Percentiles rank a stretch among this genome's conserved stretches.
These are phyloP conservation scores for Xerophyta viscosa DNA, from an alignment of 106 monocot genomes.

Conservation along the genomic window DNA sequence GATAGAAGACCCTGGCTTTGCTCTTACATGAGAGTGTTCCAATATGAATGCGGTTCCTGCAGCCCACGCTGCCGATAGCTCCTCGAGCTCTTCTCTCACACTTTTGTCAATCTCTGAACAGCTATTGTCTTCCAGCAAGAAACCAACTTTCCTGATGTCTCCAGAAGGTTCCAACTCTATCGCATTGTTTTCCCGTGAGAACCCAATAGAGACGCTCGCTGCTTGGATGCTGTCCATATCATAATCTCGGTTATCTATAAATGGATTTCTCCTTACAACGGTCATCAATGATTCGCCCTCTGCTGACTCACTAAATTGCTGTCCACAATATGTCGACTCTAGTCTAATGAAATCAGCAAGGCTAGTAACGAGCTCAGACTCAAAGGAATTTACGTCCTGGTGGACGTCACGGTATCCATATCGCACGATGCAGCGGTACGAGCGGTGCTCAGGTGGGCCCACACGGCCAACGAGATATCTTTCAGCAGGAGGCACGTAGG, in stretches of 20 bases:
- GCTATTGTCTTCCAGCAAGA: slow-evolving; percentile 22
- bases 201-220: slow-evolving; percentile 11
- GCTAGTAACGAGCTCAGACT: slow-evolving; percentile 40
- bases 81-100: slow-evolving; percentile 24
- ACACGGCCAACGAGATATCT: slow-evolving; percentile 1
- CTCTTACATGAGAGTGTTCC: slow-evolving; percentile 49
- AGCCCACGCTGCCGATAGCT: slow-evolving; percentile 30
- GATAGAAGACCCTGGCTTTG: slow-evolving; percentile 48
- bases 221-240: slow-evolving; percentile 1
- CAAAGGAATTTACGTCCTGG: slow-evolving; percentile 68
- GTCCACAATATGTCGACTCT: slow-evolving; percentile 8
- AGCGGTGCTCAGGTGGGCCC: slow-evolving; percentile 23
- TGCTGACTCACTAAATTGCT: not conserved
- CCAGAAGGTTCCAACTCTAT: slow-evolving; percentile 4
- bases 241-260: not conserved
- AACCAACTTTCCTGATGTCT: slow-evolving; percentile 28
- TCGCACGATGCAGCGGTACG: slow-evolving; percentile 69
- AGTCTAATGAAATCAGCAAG: slow-evolving; percentile 39
- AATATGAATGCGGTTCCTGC: slow-evolving; percentile 56
- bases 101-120: slow-evolving; percentile 1
- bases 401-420: slow-evolving; percentile 73
- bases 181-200: not conserved
- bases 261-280: slow-evolving; percentile 23
- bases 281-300: slow-evolving; percentile 21
- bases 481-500: not conserved